phyloP scores from a whole-genome alignment of 1,284 basidiomycete species.

The Austroboletus novae-zelandiae region DNA sequence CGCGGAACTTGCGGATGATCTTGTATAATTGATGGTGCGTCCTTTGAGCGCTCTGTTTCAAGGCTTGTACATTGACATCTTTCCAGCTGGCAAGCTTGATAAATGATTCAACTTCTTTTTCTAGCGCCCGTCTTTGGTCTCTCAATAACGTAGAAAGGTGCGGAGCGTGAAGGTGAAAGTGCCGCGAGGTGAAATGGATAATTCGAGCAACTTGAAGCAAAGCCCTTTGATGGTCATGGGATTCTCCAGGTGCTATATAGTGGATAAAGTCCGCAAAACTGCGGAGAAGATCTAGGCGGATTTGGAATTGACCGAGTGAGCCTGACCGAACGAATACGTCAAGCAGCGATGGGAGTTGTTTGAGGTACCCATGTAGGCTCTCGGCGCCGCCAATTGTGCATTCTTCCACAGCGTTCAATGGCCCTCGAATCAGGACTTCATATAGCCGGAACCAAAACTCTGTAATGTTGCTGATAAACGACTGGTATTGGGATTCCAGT shows the following conservation, averaged over 20 bases:
- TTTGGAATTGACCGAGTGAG: constrained; percentile 79
- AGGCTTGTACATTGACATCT: constrained; percentile 93
- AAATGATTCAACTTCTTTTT: constrained; percentile 82
- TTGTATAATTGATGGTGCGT: constrained; percentile 94
- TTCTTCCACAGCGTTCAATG: constrained; percentile 47
- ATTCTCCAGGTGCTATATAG: constrained; percentile 14
- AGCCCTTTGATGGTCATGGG: constrained; percentile 27
- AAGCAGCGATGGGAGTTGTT: constrained; percentile 74
- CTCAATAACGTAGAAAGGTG: constrained; percentile 52
- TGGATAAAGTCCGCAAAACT: constrained; percentile 63
- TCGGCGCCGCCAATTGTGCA: constrained; percentile 33
- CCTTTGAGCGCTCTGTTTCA: constrained; percentile 88
- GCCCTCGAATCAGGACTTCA: constrained; percentile 72
- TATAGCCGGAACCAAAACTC: constrained; percentile 95
- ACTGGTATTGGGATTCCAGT: constrained; percentile 67
- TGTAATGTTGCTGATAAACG: constrained; percentile 62
- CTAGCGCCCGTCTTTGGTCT: constrained; percentile 62
- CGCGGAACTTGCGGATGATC: constrained; percentile 89
- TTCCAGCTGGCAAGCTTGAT: constrained; percentile 98
- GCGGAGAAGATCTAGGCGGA: constrained; percentile 68
- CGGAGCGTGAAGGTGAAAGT: constrained; percentile 65
- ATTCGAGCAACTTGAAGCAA: constrained; percentile 57
- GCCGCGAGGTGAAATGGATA: constrained; percentile 63
- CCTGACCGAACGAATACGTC: constrained; percentile 80
- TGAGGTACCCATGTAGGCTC: constrained; percentile 55